Evolutionary conservation across 78 protist genomes (phyloP).

Genomic region (Dictyostelium intermedium): DNA sequence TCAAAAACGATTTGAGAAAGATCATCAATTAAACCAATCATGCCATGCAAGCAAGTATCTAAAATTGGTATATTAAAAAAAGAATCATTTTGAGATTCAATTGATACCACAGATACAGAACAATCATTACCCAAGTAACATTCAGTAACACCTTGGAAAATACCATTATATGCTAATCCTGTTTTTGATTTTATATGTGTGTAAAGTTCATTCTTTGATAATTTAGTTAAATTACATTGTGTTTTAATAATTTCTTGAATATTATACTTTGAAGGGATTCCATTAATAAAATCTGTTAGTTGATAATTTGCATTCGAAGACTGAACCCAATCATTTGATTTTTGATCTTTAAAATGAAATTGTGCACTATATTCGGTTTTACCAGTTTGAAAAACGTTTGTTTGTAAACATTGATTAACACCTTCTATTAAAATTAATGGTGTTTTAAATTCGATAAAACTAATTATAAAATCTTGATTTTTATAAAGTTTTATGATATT

Average conservation of each 20-base stretch:
- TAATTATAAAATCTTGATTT: not conserved
- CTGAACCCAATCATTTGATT: not conserved
- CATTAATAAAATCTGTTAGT: not conserved
- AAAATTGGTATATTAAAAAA: conserved; percentile 12
- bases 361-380: not conserved
- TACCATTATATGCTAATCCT: not conserved
- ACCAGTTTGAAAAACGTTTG: not conserved
- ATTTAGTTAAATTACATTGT: conserved; percentile 5
- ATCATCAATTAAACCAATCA: not conserved
- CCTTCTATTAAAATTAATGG: not conserved
- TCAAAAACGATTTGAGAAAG: conserved; percentile 39
- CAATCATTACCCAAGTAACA: conserved; percentile 16
- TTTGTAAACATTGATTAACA: not conserved
- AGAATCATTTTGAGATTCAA: not conserved
- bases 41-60: conserved; percentile 29
- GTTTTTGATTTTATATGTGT: not conserved
- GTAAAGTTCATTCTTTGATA: not conserved
- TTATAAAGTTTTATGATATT: not conserved
- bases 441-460: not conserved
- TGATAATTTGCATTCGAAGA: not conserved
- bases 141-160: not conserved
- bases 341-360: not conserved
- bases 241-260: not conserved
- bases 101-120: not conserved
- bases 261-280: not conserved